Evolutionary conservation across 2,329 filamentous ascomycete genomes (phyloP).

Genomic region (Cladosporium sp.): DNA sequence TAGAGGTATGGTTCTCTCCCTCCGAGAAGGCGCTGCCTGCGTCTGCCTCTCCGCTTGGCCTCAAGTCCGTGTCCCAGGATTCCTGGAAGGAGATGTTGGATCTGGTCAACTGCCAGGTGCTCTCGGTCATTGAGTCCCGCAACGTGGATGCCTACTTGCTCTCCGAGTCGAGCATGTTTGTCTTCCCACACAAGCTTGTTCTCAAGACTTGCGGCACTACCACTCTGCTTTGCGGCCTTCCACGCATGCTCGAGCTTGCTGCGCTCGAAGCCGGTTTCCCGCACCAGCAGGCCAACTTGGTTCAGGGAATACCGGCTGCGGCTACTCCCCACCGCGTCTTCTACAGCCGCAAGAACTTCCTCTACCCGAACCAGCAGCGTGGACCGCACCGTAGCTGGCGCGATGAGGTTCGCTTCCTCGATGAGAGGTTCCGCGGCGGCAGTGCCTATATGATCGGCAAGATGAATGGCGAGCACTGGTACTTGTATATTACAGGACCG

Average conservation of each 20-base stretch:
- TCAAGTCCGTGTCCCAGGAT: constrained; percentile 82
- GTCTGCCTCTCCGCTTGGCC: constrained; percentile 69
- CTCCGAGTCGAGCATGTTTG: constrained; percentile 99
- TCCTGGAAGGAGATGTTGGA: constrained; percentile 97
- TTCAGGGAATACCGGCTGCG: constrained; percentile 69
- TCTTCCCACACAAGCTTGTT: constrained; percentile 99
- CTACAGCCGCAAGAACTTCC: constrained; percentile 98
- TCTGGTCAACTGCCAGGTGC: constrained; percentile 96
- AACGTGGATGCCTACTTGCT: constrained; percentile 94
- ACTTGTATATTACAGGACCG: constrained; percentile 92
- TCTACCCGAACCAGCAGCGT: constrained; percentile 91
- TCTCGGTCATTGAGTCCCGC: constrained; percentile 90
- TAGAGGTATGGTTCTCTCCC: constrained; percentile 97
- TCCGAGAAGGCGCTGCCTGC: constrained; percentile 72
- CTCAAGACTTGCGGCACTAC: constrained; percentile 98
- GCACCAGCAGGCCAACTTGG: constrained; percentile 67
- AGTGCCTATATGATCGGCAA: constrained; percentile 99
- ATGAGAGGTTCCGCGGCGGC: constrained; percentile 86
- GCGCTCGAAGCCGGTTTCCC: constrained; percentile 87
- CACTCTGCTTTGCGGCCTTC: constrained; percentile 84
- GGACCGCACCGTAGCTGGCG: constrained; percentile 97
- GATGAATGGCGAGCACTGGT: constrained; percentile 99
- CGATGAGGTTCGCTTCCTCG: constrained; percentile 89
- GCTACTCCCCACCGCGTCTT: constrained; percentile 94
- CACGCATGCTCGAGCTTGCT: constrained; percentile 89